Conservation (phyloP, 176 grass and related monocot species). For the Aechmea fasciata region DNA sequence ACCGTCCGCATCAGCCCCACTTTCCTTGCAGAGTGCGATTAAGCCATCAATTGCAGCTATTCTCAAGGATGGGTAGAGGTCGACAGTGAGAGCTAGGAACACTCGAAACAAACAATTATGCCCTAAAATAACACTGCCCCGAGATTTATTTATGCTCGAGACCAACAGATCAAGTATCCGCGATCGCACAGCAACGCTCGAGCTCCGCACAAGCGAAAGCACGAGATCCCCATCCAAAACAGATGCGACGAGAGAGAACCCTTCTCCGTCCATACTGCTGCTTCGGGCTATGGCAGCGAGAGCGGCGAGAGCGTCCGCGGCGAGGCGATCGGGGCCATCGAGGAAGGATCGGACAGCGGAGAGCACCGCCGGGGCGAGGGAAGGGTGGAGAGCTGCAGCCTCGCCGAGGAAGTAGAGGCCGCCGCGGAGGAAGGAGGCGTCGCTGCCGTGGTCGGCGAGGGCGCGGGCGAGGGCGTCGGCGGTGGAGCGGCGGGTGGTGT, state of each 20-base stretch:
- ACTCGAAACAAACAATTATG: slow-evolving; percentile 22
- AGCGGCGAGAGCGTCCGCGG: slow-evolving; percentile 20
- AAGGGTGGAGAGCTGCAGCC: slow-evolving; percentile 1
- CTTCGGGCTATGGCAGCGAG: slow-evolving; percentile 14
- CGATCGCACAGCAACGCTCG: slow-evolving; percentile 21
- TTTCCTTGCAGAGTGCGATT: slow-evolving; percentile 32
- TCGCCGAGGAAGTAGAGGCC: slow-evolving; percentile 17
- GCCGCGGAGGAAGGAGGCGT: slow-evolving; percentile 19
- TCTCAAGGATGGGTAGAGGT: slow-evolving; percentile 59
- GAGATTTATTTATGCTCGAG: slow-evolving; percentile 8
- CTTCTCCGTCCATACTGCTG: background rate
- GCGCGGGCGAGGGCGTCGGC: slow-evolving; percentile 20
- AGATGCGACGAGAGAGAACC: slow-evolving; percentile 14
- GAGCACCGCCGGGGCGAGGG: background rate
- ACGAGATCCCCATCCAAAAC: slow-evolving; percentile 22
- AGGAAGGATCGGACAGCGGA: slow-evolving; percentile 25
- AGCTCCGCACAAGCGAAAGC: slow-evolving; percentile 24
- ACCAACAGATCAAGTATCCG: slow-evolving; percentile 27
- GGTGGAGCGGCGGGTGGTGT: slow-evolving; percentile 12
- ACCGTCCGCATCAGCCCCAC: slow-evolving; percentile 11
- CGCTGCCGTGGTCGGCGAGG: background rate
- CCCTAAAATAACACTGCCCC: background rate
- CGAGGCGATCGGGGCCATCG: slow-evolving; percentile 7
- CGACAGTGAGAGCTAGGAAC: slow-evolving; percentile 39
- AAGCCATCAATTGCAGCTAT: slow-evolving; percentile 45